phyloP scores from a whole-genome alignment of 1,284 basidiomycete species.

The Rhodotorula mucilaginosa region DNA sequence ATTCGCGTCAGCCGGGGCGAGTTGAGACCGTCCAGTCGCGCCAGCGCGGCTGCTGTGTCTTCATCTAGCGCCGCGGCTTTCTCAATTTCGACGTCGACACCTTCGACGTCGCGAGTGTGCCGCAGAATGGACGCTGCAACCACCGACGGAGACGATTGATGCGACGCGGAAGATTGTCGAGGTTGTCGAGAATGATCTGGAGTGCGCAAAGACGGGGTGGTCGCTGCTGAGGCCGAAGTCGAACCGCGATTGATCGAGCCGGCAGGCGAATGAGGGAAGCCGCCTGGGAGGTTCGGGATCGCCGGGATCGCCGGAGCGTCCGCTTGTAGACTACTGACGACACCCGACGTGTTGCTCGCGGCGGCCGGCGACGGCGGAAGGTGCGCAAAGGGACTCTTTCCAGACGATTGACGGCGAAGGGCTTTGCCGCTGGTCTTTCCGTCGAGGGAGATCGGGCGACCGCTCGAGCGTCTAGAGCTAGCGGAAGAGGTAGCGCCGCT shows the following conservation, averaged over 20 bases:
- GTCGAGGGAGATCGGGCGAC: slow-evolving; percentile 20
- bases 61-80: slow-evolving; percentile 77
- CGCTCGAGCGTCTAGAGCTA: slow-evolving; percentile 17
- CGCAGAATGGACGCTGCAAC: slow-evolving; percentile 46
- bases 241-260: slow-evolving; percentile 40
- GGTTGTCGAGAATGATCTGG: slow-evolving; percentile 27
- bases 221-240: slow-evolving; percentile 47
- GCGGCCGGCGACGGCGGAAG: slow-evolving; percentile 40
- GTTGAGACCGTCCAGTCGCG: slow-evolving; percentile 83
- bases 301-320: slow-evolving; percentile 1
- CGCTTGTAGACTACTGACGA: slow-evolving; percentile 26
- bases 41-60: slow-evolving; percentile 82
- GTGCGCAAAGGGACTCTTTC: slow-evolving; percentile 32
- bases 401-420: slow-evolving; percentile 23
- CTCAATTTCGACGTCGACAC: slow-evolving; percentile 62
- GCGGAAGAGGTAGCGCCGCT: slow-evolving; percentile 1
- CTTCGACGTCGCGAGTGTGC: slow-evolving; percentile 43
- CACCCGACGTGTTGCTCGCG: slow-evolving; percentile 74
- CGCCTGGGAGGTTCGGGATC: slow-evolving; percentile 58
- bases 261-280: slow-evolving; percentile 33
- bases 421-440: slow-evolving; percentile 25
- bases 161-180: slow-evolving; percentile 29
- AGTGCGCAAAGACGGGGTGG: slow-evolving; percentile 25
- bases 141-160: slow-evolving; percentile 41
- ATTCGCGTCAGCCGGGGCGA: slow-evolving; percentile 39